Evolutionary conservation across 2,329 filamentous ascomycete species (phyloP).

Genomic region (Fusarium sp.): DNA sequence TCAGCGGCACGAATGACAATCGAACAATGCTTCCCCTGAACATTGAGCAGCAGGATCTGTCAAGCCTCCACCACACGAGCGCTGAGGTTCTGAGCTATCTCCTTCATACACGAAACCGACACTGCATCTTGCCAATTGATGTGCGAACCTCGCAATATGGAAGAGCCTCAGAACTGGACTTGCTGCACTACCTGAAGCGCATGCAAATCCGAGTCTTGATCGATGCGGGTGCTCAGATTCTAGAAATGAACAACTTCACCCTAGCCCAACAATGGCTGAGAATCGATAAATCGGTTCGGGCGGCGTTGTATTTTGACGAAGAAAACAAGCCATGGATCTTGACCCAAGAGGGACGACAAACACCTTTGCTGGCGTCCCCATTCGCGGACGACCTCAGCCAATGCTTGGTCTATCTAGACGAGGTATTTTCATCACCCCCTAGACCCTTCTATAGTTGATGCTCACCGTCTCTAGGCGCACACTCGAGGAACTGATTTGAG

Average conservation of each 20-base stretch:
- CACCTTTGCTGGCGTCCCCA: slow-evolving; percentile 34
- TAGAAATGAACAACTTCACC: slow-evolving; percentile 68
- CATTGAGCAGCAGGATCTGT: slow-evolving; percentile 71
- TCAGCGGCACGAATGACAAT: slow-evolving; percentile 79
- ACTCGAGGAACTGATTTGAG: slow-evolving; percentile 66
- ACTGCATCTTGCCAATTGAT: slow-evolving; percentile 53
- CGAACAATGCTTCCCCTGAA: slow-evolving; percentile 69
- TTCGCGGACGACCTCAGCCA: slow-evolving; percentile 34
- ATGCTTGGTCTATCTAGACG: slow-evolving; percentile 67
- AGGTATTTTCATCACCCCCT: slow-evolving; percentile 54
- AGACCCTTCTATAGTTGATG: not conserved
- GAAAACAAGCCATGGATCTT: slow-evolving; percentile 36
- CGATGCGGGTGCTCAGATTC: slow-evolving; percentile 72
- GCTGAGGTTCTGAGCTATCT: slow-evolving; percentile 73
- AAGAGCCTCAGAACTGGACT: slow-evolving; percentile 36
- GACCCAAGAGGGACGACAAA: slow-evolving; percentile 25
- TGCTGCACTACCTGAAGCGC: slow-evolving; percentile 45
- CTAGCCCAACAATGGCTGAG: slow-evolving; percentile 64
- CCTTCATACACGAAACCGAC: slow-evolving; percentile 62
- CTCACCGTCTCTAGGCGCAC: slow-evolving; percentile 29
- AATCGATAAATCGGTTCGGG: slow-evolving; percentile 56
- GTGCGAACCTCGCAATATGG: slow-evolving; percentile 57
- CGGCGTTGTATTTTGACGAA: slow-evolving; percentile 64
- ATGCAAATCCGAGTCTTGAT: slow-evolving; percentile 65
- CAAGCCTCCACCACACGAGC: slow-evolving; percentile 68